Base-by-base conservation (phyloP, 306 rosid genomes). In the Glycine soja region DNA sequence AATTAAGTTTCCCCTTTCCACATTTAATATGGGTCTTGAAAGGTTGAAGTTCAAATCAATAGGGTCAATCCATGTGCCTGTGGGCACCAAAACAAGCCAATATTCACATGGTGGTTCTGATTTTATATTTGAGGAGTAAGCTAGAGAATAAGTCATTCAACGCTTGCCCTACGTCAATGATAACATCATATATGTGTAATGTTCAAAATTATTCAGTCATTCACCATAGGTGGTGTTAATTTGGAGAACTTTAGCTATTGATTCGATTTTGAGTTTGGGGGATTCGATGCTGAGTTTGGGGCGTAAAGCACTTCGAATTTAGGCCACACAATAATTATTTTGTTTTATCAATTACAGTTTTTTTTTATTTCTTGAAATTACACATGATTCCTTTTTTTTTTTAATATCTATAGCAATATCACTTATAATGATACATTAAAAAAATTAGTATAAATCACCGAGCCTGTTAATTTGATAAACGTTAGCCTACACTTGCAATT, bases 111-210 rank as follows among this genome's bases (percentile, higher is more conserved):
- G 51, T 47, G 57, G 45, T 36, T 48, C 77, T 34, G 53, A 59
- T 48, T 59, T 71, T n/a, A n/a, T n/a, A n/a, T n/a, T n/a, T 70
- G 11, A 3, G 52, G 52, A 58, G 4, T 6, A 65, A 66, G 7
- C 38, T 4, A 40, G 13, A 65, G 43, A 54, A 42, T 8, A 43
- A 42, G 34, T 34, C 19, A 42, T 19, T 77, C 66, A 78, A 56
- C 46, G 9, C 43, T n/a, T 15, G 8, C 19, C 51, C 53, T 46
- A 79, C 71, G 77, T 78, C 64, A 61, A 59, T 14, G 32, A 34
- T 61, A 61, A 71, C 83, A 48, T 80, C 78, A 80, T 18, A 3
- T 71, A 59, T 46, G 54, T 63, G 53, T 59, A 61, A 80, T 71
- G 34, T 71, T 59, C 7, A 47, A 34, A 70, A 16, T 58, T 42